A percentile compares a stretch with the other conserved stretches of the same genome.
phyloP scores from a whole-genome alignment of 345 rosid genomes.

The Balakata baccata region DNA sequence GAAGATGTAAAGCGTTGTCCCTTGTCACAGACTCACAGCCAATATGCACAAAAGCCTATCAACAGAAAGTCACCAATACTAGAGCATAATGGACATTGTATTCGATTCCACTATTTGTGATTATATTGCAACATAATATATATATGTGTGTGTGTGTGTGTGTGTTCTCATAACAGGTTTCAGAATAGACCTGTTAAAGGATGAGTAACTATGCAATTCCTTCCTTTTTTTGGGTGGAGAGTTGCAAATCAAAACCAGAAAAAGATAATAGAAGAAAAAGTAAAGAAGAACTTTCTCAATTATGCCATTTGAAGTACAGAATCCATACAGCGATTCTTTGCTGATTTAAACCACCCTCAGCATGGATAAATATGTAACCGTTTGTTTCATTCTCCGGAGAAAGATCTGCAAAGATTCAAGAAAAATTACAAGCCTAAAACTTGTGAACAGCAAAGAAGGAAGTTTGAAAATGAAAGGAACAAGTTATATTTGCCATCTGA shows the following conservation, averaged over 20 bases:
- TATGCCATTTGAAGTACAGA: slow-evolving; percentile 20
- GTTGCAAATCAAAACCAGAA: neutral
- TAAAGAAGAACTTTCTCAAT: slow-evolving; percentile 8
- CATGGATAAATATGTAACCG: slow-evolving; percentile 95
- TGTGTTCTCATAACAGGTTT: neutral
- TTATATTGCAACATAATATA: no score
- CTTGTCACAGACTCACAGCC: no score
- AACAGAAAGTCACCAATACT: no score
- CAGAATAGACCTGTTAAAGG: neutral
- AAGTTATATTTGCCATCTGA: neutral
- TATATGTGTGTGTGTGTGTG: no score
- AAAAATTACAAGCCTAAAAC: slow-evolving; percentile 11
- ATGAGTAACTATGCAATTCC: neutral
- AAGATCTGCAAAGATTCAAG: slow-evolving; percentile 55
- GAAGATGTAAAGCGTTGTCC: no score
- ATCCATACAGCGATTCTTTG: slow-evolving; percentile 92
- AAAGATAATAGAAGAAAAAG: neutral
- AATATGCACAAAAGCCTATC: no score
- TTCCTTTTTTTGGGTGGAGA: neutral
- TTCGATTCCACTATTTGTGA: no score
- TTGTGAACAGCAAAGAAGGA: neutral
- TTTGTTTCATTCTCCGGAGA: slow-evolving; percentile 89
- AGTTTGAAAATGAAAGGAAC: neutral
- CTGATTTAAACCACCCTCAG: slow-evolving; percentile 99
- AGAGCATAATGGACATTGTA: no score